phyloP scores from a whole-genome alignment of 1,284 basidiomycete species.

The Ceratobasidium theobromae region DNA sequence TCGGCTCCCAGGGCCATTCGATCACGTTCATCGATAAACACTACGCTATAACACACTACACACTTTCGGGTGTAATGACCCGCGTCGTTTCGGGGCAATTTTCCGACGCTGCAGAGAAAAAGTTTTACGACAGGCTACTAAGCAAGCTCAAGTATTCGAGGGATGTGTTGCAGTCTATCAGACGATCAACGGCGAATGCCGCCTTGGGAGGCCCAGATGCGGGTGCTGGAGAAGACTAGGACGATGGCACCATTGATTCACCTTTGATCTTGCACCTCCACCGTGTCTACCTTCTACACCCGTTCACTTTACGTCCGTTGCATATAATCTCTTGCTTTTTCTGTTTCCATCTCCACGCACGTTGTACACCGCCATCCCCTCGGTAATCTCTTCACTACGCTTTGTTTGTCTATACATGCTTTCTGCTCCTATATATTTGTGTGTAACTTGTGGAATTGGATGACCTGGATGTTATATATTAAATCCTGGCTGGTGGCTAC shows the following conservation, averaged over 20 bases:
- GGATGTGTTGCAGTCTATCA: constrained; percentile 58
- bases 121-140: constrained; percentile 62
- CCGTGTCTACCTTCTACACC: too few species aligned
- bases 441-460: constrained; percentile 27
- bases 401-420: constrained; percentile 15
- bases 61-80: constrained; percentile 72
- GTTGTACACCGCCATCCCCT: constrained; percentile 2
- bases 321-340: background rate
- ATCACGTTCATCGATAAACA: constrained; percentile 90
- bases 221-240: background rate
- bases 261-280: too few species aligned
- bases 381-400: background rate
- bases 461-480: constrained; percentile 26
- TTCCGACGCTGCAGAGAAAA: constrained; percentile 55
- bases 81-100: constrained; percentile 46
- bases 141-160: constrained; percentile 82
- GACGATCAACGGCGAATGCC: constrained; percentile 19
- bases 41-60: constrained; percentile 75
- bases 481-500: too few species aligned
- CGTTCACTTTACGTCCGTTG: too few species aligned
- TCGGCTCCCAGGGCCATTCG: constrained; percentile 75
- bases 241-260: too few species aligned
- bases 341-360: background rate
- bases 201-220: background rate
- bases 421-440: constrained; percentile 13